Evolutionary conservation across 495 filamentous ascomycete genomes (phyloP).

Genomic region (Copromyces sp.): DNA sequence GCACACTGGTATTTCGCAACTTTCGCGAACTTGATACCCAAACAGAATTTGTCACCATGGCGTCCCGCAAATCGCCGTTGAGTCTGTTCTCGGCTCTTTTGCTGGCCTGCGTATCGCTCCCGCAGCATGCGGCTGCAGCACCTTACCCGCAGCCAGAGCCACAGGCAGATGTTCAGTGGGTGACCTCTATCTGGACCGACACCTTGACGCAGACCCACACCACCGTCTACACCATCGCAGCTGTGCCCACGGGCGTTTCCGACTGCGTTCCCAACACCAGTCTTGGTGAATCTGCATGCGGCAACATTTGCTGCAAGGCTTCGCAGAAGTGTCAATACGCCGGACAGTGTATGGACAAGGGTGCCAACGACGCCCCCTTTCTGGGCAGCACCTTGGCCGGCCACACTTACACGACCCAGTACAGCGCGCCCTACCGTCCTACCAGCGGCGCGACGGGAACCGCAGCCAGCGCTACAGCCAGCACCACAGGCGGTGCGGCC

Average conservation of each 20-base stretch:
- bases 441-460: conserved; percentile 46
- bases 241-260: conserved; percentile 31
- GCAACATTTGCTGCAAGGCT: conserved; percentile 60
- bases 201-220: conserved; percentile 58
- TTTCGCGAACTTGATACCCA: background rate
- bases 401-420: conserved; percentile 33
- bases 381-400: conserved; percentile 23
- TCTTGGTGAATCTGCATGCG: conserved; percentile 57
- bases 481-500: conserved; percentile 32
- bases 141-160: conserved; percentile 32
- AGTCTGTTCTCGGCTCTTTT: conserved; percentile 18
- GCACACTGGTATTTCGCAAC: background rate
- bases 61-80: conserved; percentile 1
- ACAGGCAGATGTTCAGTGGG: conserved; percentile 24
- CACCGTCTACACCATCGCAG: conserved; percentile 47
- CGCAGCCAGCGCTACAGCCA: conserved; percentile 36
- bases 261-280: conserved; percentile 44
- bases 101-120: conserved; percentile 11
- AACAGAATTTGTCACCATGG: conserved; percentile 4
- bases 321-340: conserved; percentile 53
- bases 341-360: conserved; percentile 33
- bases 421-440: conserved; percentile 53
- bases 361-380: conserved; percentile 17
- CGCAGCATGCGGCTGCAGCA: conserved; percentile 27
- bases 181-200: conserved; percentile 61